Evolutionary conservation across 352 stramenopile species (phyloP), one percentile per base, ranked within the genome.

Genomic region (Phytophthora pinifolia): DNA sequence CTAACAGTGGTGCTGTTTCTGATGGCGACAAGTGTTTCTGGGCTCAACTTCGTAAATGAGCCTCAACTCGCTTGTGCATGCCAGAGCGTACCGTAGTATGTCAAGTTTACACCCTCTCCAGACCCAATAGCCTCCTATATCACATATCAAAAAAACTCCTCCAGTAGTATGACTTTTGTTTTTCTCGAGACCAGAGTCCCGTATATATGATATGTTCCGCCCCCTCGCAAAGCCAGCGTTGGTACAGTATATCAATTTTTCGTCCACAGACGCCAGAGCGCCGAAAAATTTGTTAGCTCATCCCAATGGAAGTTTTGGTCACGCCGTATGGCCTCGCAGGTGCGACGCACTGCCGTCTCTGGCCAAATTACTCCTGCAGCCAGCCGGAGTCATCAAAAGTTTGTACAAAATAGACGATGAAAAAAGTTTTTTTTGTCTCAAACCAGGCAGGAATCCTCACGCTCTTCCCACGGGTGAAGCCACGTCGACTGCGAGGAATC

Each of bases 271-370:
- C 36, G 53, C 58, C 52, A 64, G 57, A 46, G 54, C 52, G 39
- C 36, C n/a, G 43, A 32, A 64, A 71, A 72, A 59, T 72, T 65
- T 44, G 59, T 46, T n/a, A 18, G 50, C 50, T 8, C 52, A 54
- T 46, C 41, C 15, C 22, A 15, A 1, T 22, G n/a, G n/a, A n/a
- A n/a, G n/a, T n/a, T n/a, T n/a, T n/a, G n/a, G n/a, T n/a, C n/a
- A n/a, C n/a, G n/a, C n/a, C n/a, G n/a, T n/a, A n/a, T n/a, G n/a
- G n/a, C n/a, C n/a, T n/a, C n/a, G n/a, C n/a, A n/a, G n/a, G n/a
- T n/a, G n/a, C n/a, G n/a, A n/a, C n/a, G n/a, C n/a, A n/a, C n/a
- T n/a, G n/a, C n/a, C n/a, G n/a, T n/a, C n/a, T 27, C 22, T 27
- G 22, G 22, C 22, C 2, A 6, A 27, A 27, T 27, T 27, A 27